phyloP scores from a whole-genome alignment of 495 filamentous ascomycete genomes.

The Trichocladium uniseriatum region DNA sequence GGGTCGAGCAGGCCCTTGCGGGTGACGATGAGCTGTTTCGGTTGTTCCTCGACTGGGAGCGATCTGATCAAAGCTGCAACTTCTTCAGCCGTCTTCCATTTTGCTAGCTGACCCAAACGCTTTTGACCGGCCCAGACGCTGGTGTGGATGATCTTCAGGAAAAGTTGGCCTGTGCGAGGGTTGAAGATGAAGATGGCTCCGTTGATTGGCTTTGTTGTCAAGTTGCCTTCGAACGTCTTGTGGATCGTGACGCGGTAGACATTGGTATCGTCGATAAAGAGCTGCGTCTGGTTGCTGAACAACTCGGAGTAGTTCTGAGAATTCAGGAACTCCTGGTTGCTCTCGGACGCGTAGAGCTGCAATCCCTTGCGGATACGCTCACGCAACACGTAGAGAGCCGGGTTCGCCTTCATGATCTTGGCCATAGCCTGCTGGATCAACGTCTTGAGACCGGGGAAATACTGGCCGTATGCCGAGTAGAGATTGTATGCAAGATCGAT shows the following conservation, averaged over 20 bases:
- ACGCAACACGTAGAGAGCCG: slow-evolving; percentile 88
- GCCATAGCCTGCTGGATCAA: slow-evolving; percentile 96
- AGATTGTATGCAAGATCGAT: slow-evolving; percentile 98
- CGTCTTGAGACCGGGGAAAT: slow-evolving; percentile 97
- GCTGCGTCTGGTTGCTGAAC: slow-evolving; percentile 97
- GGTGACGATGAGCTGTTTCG: slow-evolving; percentile 97
- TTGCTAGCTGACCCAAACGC: slow-evolving; percentile 94
- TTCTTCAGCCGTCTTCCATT: slow-evolving; percentile 99
- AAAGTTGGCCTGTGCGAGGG: slow-evolving; percentile 91
- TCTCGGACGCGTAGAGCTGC: slow-evolving; percentile 96
- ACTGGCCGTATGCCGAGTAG: slow-evolving; percentile 95
- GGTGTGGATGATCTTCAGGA: slow-evolving; percentile 99
- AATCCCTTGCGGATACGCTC: slow-evolving; percentile 99
- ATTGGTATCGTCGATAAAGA: slow-evolving; percentile 99
- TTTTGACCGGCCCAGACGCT: slow-evolving; percentile 99
- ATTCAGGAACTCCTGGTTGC: slow-evolving; percentile 98
- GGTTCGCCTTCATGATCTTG: slow-evolving; percentile 99
- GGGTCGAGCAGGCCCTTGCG: slow-evolving; percentile 96
- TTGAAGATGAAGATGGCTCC: slow-evolving; percentile 99
- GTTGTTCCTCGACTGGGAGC: slow-evolving; percentile 95
- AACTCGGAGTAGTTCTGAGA: slow-evolving; percentile 99
- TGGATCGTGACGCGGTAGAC: slow-evolving; percentile 99
- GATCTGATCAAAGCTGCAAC: slow-evolving; percentile 96
- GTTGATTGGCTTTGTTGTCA: slow-evolving; percentile 99
- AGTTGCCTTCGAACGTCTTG: slow-evolving; percentile 98